A percentile compares a stretch with the other conserved stretches of the same genome.
phyloP scores from a whole-genome alignment of 1,284 basidiomycete genomes.

The Xerocomus tenax region DNA sequence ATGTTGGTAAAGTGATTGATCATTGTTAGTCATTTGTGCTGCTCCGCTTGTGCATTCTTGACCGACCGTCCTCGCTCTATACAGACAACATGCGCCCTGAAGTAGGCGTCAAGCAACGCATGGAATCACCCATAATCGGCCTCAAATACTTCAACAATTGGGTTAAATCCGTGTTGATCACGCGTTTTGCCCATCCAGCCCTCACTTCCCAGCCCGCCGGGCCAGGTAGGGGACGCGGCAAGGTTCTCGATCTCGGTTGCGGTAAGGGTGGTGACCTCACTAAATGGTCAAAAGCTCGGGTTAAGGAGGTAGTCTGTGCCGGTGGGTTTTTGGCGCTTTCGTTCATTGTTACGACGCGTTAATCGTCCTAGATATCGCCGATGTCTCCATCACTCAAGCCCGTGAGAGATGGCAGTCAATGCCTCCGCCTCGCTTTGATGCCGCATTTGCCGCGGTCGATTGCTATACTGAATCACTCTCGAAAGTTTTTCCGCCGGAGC shows the following conservation, averaged over 20 bases:
- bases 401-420: slow-evolving; percentile 53
- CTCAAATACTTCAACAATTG: slow-evolving; percentile 99
- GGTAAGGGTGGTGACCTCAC: slow-evolving; percentile 96
- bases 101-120: slow-evolving; percentile 75
- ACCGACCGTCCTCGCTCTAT: slow-evolving; percentile 1
- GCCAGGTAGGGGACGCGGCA: slow-evolving; percentile 44
- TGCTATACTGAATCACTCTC: slow-evolving; percentile 75
- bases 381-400: slow-evolving; percentile 87
- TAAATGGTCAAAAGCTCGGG: slow-evolving; percentile 90
- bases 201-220: slow-evolving; percentile 35
- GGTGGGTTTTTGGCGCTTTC: slow-evolving; percentile 46
- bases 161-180: slow-evolving; percentile 93
- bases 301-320: slow-evolving; percentile 73
- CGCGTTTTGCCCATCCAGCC: slow-evolving; percentile 69
- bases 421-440: slow-evolving; percentile 54
- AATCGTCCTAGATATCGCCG: slow-evolving; percentile 72
- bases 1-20: slow-evolving; percentile 59
- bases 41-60: not conserved
- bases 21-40: slow-evolving; percentile 50
- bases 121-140: slow-evolving; percentile 91
- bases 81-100: slow-evolving; percentile 89
- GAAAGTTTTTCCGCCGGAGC: slow-evolving; percentile 56
- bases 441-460: slow-evolving; percentile 80
- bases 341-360: slow-evolving; percentile 2
- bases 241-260: slow-evolving; percentile 92